Evolutionary conservation across 2,329 filamentous ascomycete genomes (phyloP).

Genomic region (Cladosporium colombiae): DNA sequence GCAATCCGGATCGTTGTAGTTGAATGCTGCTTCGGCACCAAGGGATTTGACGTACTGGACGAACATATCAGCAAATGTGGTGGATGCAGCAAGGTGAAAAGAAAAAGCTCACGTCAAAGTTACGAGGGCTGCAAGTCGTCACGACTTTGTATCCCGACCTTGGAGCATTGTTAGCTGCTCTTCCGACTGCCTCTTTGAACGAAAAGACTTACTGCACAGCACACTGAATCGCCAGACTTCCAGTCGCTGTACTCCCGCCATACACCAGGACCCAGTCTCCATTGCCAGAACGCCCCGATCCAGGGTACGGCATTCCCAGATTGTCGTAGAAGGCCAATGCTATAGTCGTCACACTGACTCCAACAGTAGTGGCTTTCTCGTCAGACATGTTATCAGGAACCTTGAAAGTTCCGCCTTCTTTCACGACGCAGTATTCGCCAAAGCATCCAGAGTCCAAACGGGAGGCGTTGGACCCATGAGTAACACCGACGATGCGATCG

Average conservation of each 20-base stretch:
- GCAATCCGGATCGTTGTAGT: conserved; percentile 51
- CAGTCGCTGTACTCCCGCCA: conserved; percentile 52
- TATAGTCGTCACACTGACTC: conserved; percentile 48
- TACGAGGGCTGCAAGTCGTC: conserved; percentile 50
- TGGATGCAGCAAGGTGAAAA: not conserved
- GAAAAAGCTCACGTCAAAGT: conserved; percentile 38
- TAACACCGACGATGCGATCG: conserved; percentile 55
- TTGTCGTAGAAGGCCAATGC: conserved; percentile 34
- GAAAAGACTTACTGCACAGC: conserved; percentile 41
- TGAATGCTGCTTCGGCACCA: conserved; percentile 52
- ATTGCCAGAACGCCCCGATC: conserved; percentile 33
- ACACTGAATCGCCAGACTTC: conserved; percentile 48
- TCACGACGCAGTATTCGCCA: conserved; percentile 53
- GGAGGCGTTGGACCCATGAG: conserved; percentile 48
- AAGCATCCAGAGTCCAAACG: conserved; percentile 54
- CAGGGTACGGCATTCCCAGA: conserved; percentile 47
- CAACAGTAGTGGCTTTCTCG: conserved; percentile 53
- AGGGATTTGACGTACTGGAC: conserved; percentile 45
- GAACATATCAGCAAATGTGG: not conserved
- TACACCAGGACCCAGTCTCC: conserved; percentile 46
- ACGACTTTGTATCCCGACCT: conserved; percentile 44
- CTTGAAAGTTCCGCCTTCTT: conserved; percentile 47
- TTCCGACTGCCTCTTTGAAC: not conserved
- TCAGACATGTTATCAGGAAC: conserved; percentile 50
- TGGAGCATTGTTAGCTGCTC: not conserved